Conservation (phyloP, 441 rosid species). For the Erysimum pusillum region DNA sequence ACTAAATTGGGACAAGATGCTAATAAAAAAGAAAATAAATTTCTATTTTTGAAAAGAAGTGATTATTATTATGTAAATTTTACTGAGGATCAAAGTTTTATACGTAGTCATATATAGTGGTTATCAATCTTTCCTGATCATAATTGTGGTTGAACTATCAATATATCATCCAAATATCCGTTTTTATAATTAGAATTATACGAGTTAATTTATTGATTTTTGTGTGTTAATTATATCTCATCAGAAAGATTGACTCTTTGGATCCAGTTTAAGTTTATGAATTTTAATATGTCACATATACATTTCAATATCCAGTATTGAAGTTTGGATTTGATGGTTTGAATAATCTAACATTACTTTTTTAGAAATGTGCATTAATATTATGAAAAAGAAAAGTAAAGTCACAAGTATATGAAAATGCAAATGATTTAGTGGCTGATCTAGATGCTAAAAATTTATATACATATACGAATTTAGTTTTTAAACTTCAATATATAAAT, state of each 20-base stretch:
- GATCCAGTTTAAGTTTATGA: not conserved
- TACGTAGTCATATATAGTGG: not conserved
- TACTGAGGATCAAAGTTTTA: not conserved
- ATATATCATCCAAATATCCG: too few relatives aligned
- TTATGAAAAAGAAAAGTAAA: not conserved
- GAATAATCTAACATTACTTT: conserved; percentile 3
- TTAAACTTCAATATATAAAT: too few relatives aligned
- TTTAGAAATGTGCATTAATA: not conserved
- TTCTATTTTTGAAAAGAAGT: too few relatives aligned
- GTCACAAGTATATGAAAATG: not conserved
- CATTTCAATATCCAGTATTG: not conserved
- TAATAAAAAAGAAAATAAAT: not conserved
- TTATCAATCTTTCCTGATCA: not conserved
- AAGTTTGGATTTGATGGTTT: not conserved
- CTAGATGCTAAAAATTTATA: not conserved
- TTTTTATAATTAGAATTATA: not conserved
- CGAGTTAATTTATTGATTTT: not conserved
- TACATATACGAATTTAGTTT: too few relatives aligned
- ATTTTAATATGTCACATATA: not conserved
- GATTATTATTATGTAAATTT: not conserved
- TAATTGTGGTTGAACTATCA: too few relatives aligned
- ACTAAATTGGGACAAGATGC: not conserved
- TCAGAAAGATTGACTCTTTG: not conserved
- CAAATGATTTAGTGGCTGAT: not conserved
- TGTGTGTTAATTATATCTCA: not conserved